phyloP scores from a whole-genome alignment of 2,329 filamentous ascomycete species.

The Trichoderma brevicompactum region DNA sequence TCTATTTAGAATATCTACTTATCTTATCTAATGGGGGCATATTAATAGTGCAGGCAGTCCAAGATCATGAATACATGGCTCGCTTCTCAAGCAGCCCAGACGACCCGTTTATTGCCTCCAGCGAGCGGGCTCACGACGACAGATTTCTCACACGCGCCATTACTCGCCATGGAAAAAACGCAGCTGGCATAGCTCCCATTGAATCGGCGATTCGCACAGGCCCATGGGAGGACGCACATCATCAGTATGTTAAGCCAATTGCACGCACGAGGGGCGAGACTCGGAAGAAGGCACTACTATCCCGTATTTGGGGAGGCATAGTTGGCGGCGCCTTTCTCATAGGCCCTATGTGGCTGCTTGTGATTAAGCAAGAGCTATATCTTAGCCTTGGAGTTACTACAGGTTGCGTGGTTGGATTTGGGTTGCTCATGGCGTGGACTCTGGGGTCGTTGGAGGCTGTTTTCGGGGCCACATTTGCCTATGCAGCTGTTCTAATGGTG shows the following conservation, averaged over 20 bases:
- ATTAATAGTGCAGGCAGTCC: background rate
- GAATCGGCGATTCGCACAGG: background rate
- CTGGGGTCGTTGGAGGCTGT: background rate
- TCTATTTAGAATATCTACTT: no score
- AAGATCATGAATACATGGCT: background rate
- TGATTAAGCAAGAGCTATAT: background rate
- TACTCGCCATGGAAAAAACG: background rate
- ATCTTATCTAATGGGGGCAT: no score
- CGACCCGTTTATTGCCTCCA: background rate
- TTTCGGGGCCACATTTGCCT: background rate
- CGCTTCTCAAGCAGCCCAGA: background rate
- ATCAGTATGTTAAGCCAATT: background rate
- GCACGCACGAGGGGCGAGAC: background rate
- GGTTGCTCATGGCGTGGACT: background rate
- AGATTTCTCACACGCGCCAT: background rate
- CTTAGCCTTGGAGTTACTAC: background rate
- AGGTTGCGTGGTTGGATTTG: background rate
- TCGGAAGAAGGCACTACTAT: background rate
- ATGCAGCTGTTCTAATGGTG: background rate
- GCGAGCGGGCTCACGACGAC: background rate
- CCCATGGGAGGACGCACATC: background rate
- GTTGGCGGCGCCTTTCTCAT: background rate
- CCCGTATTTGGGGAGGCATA: background rate
- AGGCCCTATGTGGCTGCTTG: background rate
- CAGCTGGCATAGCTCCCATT: background rate